phyloP scores from a whole-genome alignment of 2,329 filamentous ascomycete species.

The Talaromyces sp. region DNA sequence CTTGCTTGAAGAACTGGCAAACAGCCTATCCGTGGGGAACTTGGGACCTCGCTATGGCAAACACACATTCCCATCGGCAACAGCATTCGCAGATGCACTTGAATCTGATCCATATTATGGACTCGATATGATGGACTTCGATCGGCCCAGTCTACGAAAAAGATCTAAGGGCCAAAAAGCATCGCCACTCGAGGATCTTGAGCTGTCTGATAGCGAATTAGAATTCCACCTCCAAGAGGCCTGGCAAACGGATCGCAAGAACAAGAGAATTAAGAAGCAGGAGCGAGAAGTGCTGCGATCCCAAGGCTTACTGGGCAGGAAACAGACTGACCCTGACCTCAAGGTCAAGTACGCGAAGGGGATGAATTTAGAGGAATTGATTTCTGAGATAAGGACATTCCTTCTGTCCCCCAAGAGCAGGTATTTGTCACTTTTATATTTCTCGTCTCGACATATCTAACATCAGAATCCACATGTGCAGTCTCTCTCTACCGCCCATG shows the following conservation, averaged over 20 bases:
- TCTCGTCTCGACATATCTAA: neutral
- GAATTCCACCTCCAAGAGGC: slow-evolving; percentile 61
- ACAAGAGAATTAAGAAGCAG: slow-evolving; percentile 71
- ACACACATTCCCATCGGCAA: slow-evolving; percentile 55
- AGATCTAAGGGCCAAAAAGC: slow-evolving; percentile 64
- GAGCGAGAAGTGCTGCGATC: slow-evolving; percentile 70
- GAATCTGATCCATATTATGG: slow-evolving; percentile 66
- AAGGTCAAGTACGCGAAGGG: slow-evolving; percentile 72
- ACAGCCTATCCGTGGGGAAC: slow-evolving; percentile 53
- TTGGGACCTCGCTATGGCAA: slow-evolving; percentile 40
- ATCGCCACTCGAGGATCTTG: slow-evolving; percentile 52
- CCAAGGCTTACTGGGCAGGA: slow-evolving; percentile 65
- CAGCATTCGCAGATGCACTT: slow-evolving; percentile 59
- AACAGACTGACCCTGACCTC: slow-evolving; percentile 60
- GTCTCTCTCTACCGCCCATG: slow-evolving; percentile 80
- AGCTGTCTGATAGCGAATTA: slow-evolving; percentile 68
- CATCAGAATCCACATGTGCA: slow-evolving; percentile 45
- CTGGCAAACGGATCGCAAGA: slow-evolving; percentile 69
- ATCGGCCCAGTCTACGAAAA: slow-evolving; percentile 67
- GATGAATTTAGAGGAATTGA: slow-evolving; percentile 70
- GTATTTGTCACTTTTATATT: slow-evolving; percentile 49
- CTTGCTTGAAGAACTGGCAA: slow-evolving; percentile 53
- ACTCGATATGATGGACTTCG: slow-evolving; percentile 85
- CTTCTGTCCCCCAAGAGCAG: slow-evolving; percentile 64
- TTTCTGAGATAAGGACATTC: slow-evolving; percentile 72